A percentile compares a stretch with the other conserved stretches of the same genome.
Conservation (phyloP, 768 basidiomycete species). For the Naematelia encephala region DNA sequence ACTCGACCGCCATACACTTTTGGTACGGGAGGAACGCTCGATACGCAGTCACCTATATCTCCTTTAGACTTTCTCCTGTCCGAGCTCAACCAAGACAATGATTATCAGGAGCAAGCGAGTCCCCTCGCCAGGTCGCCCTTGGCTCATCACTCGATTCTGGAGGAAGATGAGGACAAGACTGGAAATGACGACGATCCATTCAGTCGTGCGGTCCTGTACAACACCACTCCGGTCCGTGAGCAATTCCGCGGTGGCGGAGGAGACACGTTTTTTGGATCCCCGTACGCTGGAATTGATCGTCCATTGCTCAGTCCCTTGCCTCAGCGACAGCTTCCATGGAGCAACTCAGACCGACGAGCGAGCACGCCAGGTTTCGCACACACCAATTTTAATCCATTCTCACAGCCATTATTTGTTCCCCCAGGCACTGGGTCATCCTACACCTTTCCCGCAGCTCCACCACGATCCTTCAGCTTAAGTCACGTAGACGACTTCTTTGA, state of each 20-base stretch:
- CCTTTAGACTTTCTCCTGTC: background rate
- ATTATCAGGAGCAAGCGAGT: background rate
- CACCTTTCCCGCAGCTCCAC: background rate
- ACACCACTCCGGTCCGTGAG: background rate
- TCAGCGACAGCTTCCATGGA: background rate
- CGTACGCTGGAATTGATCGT: background rate
- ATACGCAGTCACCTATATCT: background rate
- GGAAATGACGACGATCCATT: background rate
- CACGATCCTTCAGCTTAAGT: background rate
- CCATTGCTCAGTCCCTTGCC: background rate
- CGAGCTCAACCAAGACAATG: background rate
- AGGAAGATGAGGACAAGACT: background rate
- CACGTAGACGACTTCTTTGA: background rate
- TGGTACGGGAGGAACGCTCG: background rate
- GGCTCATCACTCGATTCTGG: background rate
- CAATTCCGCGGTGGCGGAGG: background rate
- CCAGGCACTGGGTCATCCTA: background rate
- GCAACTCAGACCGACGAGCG: background rate
- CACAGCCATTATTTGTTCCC: background rate
- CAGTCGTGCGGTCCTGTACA: background rate
- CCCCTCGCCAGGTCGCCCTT: background rate
- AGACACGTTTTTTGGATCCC: background rate
- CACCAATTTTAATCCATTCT: background rate
- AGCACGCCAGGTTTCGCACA: background rate
- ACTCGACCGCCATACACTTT: background rate